phyloP scores from a whole-genome alignment of 805 yeast genomes.

The Metschnikowia arizonensis region DNA sequence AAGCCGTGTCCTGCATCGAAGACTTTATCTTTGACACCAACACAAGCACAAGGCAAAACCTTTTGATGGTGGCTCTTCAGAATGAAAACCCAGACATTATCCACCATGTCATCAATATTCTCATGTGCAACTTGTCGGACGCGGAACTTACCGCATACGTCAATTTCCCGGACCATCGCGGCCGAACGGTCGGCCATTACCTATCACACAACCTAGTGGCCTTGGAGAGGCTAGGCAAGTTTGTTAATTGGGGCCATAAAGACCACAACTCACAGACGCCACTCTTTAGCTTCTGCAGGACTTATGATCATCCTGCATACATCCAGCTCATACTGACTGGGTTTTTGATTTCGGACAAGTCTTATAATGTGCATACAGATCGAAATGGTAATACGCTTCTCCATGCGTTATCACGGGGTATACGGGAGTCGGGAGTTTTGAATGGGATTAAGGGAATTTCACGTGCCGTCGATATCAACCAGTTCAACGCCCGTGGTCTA shows the following conservation, averaged over 20 bases:
- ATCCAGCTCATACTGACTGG: slow-evolving; percentile 43
- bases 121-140: slow-evolving; percentile 39
- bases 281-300: slow-evolving; percentile 64
- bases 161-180: slow-evolving; percentile 46
- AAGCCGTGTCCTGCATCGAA: slow-evolving; percentile 54
- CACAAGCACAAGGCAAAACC: slow-evolving; percentile 45
- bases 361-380: slow-evolving; percentile 65
- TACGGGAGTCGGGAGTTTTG: slow-evolving; percentile 31
- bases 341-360: slow-evolving; percentile 44
- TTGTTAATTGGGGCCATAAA: slow-evolving; percentile 62
- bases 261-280: slow-evolving; percentile 77
- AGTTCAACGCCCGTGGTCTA: slow-evolving; percentile 50
- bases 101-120: slow-evolving; percentile 38
- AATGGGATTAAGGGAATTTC: slow-evolving; percentile 2
- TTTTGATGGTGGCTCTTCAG: slow-evolving; percentile 61
- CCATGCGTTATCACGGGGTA: slow-evolving; percentile 59
- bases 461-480: slow-evolving; percentile 46
- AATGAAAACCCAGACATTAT: slow-evolving; percentile 47
- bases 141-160: slow-evolving; percentile 49
- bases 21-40: slow-evolving; percentile 64
- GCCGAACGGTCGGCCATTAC: slow-evolving; percentile 71
- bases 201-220: slow-evolving; percentile 54
- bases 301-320: slow-evolving; percentile 75
- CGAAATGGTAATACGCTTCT: slow-evolving; percentile 68
- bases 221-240: slow-evolving; percentile 50